Evolutionary conservation across 108 stramenopile species (phyloP).

Genomic region (Stephanodiscus triporus): DNA sequence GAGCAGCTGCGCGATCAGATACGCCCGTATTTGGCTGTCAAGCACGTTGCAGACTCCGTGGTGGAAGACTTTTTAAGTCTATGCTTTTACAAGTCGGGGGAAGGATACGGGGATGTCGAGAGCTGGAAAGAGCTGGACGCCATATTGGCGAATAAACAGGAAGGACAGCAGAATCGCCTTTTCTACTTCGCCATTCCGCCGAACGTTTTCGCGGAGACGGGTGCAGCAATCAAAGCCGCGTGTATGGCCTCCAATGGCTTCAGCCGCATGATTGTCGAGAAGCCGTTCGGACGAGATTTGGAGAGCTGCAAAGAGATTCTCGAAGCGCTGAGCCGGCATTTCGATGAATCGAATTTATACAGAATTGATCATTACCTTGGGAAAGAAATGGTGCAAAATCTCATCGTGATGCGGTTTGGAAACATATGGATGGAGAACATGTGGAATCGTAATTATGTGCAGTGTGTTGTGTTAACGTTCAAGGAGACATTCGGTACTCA

Average conservation of each 20-base stretch:
- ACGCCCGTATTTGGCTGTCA: conserved; percentile 64
- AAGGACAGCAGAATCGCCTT: conserved; percentile 62
- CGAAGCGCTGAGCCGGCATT: conserved; percentile 53
- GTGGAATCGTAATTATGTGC: conserved; percentile 77
- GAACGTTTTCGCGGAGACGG: conserved; percentile 91
- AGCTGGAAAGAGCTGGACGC: conserved; percentile 71
- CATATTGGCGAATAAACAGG: conserved; percentile 23
- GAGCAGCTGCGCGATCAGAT: conserved; percentile 85
- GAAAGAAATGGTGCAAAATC: conserved; percentile 99
- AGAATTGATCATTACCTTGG: conserved; percentile 99
- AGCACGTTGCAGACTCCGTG: conserved; percentile 42
- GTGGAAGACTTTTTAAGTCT: conserved; percentile 75
- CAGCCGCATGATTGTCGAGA: conserved; percentile 95
- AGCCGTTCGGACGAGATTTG: conserved; percentile 96
- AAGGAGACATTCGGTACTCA: conserved; percentile 90
- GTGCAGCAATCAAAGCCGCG: conserved; percentile 69
- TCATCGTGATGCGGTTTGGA: conserved; percentile 89
- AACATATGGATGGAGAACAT: conserved; percentile 93
- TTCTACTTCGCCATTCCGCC: conserved; percentile 99
- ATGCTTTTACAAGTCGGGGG: conserved; percentile 74
- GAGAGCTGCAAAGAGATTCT: conserved; percentile 73
- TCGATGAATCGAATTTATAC: conserved; percentile 89
- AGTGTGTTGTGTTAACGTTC: conserved; percentile 82
- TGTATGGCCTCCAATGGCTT: conserved; percentile 84
- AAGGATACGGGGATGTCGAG: conserved; percentile 80